Evolutionary conservation across 2,329 filamentous ascomycete genomes (phyloP).

Genomic region (Proliferodiscus dingleyae): DNA sequence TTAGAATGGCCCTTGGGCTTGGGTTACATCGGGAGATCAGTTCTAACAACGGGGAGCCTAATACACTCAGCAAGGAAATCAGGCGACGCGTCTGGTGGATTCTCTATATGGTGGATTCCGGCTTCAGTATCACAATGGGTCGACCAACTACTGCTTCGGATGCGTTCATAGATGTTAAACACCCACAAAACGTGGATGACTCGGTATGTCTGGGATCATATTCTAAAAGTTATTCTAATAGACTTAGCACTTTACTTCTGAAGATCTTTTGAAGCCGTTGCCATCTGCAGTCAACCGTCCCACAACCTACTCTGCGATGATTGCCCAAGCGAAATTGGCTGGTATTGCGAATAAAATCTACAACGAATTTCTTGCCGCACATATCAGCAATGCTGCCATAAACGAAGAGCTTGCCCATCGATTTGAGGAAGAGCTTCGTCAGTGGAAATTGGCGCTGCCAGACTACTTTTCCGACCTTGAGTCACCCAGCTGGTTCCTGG

Average conservation of each 20-base stretch:
- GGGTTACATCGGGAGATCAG: constrained; percentile 44
- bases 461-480: constrained; percentile 32
- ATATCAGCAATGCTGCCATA: constrained; percentile 31
- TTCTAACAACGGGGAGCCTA: constrained; percentile 32
- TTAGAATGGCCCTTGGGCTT: constrained; percentile 45
- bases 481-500: constrained; percentile 33
- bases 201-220: constrained; percentile 23
- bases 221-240: not conserved
- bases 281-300: constrained; percentile 32
- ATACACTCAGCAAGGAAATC: constrained; percentile 34
- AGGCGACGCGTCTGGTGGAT: constrained; percentile 40
- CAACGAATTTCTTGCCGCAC: constrained; percentile 36
- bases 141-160: constrained; percentile 36
- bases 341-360: constrained; percentile 39
- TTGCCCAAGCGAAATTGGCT: constrained; percentile 38
- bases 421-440: constrained; percentile 34
- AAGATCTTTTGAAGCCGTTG: constrained; percentile 16
- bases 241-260: constrained; percentile 11
- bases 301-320: constrained; percentile 38
- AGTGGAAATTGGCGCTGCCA: constrained; percentile 33
- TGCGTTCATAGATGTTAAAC: constrained; percentile 38
- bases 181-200: constrained; percentile 42
- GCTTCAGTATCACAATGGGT: constrained; percentile 42
- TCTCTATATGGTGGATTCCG: constrained; percentile 42
- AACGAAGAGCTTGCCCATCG: constrained; percentile 36